Conservation (phyloP, 257 asterid genomes). For the Fraxinus excelsior region DNA sequence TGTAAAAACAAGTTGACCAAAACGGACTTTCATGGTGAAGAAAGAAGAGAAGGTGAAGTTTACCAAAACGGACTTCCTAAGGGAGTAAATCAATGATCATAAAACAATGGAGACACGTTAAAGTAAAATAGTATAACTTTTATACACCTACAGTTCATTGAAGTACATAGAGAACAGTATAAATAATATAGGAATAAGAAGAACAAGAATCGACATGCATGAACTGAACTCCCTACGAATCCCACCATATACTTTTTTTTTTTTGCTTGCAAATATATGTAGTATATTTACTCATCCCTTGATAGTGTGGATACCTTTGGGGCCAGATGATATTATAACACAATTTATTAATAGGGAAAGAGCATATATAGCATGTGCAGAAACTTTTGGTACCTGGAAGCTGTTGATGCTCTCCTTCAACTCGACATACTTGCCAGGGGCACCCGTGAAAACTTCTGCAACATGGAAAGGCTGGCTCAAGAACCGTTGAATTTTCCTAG, state of each 20-base stretch:
- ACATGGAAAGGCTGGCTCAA: conserved; percentile 53
- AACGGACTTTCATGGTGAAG: too few species aligned
- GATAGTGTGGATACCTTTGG: background rate
- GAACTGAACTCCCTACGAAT: background rate
- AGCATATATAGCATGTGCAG: background rate
- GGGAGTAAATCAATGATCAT: background rate
- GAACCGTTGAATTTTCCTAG: conserved; percentile 44
- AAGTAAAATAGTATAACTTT: background rate
- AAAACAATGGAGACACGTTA: background rate
- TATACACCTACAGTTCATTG: background rate
- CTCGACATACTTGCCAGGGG: conserved; percentile 61
- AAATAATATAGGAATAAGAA: background rate
- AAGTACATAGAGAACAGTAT: background rate
- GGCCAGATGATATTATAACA: background rate
- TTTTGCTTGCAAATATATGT: too few species aligned
- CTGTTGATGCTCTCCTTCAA: conserved; percentile 54
- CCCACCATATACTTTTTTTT: too few species aligned
- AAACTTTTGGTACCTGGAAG: conserved; percentile 42
- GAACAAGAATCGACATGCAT: background rate
- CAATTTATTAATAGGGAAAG: background rate
- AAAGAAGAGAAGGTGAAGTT: too few species aligned
- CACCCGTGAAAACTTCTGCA: conserved; percentile 62
- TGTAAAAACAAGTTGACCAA: too few species aligned
- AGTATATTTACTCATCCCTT: too few species aligned
- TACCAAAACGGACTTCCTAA: background rate